Base-by-base conservation (phyloP, 768 basidiomycete genomes). In the Dendrothele bispora region DNA sequence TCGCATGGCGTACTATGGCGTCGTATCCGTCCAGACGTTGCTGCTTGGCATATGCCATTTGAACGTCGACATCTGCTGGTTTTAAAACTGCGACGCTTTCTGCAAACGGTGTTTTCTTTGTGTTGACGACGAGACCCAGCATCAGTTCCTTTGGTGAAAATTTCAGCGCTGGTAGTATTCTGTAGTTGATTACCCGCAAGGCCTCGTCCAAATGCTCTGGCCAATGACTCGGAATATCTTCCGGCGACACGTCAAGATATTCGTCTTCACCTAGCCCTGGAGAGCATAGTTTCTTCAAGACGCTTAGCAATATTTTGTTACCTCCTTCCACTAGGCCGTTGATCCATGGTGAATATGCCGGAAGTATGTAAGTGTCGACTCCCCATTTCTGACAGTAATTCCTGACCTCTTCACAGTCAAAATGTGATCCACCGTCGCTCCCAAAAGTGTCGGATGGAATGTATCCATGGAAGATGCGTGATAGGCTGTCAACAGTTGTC, bases 391-490 rank as follows among this genome's bases (percentile, higher is more conserved):
- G 40, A 38, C 61, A 68, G 46, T 44, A 61, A 7, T 43, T 43
- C 0, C 28, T 1, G 0, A 66, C 58, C 1, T 59, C 55, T 1
- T 35, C 12, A 30, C 56, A 58, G 28, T 58, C 46, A 43, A 68
- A 67, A 42, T 66, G 65, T 6, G 44, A 39, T 0, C 65, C 63
- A 0, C 63, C 55, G 15, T 69, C 67, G 0, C 61, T 56, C 59
- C 65, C 62, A 43, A 68, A 51, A 2, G 49, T 40, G 24, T 62
- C 56, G 1, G 58, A 52, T 0, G 47, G 14, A 0, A 18, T n/a
- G n/a, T n/a, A n/a, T n/a, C n/a, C n/a, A n/a, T n/a, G n/a, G n/a
- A n/a, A n/a, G n/a, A n/a, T n/a, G 26, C n/a, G 34, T 15, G 15
- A 15, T 15, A 15, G 5, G 15, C 20, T 15, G 15, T 18, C 5